Percentiles rank a stretch among this genome's conserved stretches.
phyloP scores from a whole-genome alignment of 768 basidiomycete species.

The Suillus placidus region DNA sequence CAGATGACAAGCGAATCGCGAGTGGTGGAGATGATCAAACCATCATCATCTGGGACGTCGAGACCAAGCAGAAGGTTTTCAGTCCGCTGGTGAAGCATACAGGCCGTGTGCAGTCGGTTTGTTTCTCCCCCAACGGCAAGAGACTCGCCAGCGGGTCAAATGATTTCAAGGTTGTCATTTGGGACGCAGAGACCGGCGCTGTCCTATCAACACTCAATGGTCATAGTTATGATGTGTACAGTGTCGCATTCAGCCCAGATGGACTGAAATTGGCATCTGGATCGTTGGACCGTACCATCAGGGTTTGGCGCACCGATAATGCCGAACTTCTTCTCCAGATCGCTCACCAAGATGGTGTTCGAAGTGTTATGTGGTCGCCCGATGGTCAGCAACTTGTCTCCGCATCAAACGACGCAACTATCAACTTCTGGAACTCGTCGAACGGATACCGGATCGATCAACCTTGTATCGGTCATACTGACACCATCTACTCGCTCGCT shows the following conservation, averaged over 20 bases:
- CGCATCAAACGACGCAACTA: background rate
- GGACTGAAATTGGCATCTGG: background rate
- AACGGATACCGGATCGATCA: background rate
- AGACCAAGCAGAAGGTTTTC: background rate
- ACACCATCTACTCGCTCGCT: background rate
- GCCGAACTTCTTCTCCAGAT: background rate
- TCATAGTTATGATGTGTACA: background rate
- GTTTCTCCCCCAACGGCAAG: background rate
- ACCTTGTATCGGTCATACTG: background rate
- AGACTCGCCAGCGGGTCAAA: background rate
- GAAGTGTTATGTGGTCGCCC: background rate
- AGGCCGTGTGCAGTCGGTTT: background rate
- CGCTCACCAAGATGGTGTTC: background rate
- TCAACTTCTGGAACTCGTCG: background rate
- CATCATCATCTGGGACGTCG: background rate
- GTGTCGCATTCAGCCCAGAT: background rate
- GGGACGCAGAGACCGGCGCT: background rate
- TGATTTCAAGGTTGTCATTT: background rate
- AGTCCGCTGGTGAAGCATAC: background rate
- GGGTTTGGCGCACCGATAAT: background rate
- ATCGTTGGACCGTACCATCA: background rate
- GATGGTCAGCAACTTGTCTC: background rate
- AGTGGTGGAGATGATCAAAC: background rate
- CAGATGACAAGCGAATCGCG: background rate
- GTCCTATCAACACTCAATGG: background rate